phyloP scores from a whole-genome alignment of 1,284 basidiomycete species.

The Ustilago bromivora region DNA sequence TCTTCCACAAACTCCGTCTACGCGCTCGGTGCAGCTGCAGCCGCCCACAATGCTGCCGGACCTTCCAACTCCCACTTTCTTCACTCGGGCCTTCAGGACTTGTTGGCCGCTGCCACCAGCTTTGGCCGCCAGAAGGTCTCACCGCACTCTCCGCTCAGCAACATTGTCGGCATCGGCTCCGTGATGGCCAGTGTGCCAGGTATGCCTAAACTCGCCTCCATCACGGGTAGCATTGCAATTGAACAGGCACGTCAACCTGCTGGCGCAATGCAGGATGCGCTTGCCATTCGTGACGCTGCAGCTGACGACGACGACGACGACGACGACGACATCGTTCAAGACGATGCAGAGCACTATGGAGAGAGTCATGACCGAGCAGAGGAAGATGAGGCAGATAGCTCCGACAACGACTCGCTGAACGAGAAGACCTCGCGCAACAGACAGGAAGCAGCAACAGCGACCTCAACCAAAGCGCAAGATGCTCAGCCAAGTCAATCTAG shows the following conservation, averaged over 20 bases:
- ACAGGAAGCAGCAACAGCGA: not conserved
- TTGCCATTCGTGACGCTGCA: constrained; percentile 54
- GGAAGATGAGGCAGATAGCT: constrained; percentile 42
- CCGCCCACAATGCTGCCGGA: constrained; percentile 20
- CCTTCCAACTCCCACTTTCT: constrained; percentile 38
- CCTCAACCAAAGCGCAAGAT: constrained; percentile 6
- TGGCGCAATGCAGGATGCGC: constrained; percentile 51
- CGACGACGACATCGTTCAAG: constrained; percentile 34
- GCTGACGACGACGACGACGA: constrained; percentile 70
- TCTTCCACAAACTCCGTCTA: constrained; percentile 39
- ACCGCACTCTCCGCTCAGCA: constrained; percentile 73
- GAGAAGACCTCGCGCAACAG: constrained; percentile 15
- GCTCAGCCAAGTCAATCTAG: constrained; percentile 13
- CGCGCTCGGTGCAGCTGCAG: constrained; percentile 24
- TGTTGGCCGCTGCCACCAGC: constrained; percentile 64
- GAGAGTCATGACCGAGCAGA: constrained; percentile 25
- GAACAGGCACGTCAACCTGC: constrained; percentile 79
- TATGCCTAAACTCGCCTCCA: constrained; percentile 79
- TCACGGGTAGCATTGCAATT: constrained; percentile 85
- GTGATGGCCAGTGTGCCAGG: constrained; percentile 82
- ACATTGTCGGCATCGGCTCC: constrained; percentile 86
- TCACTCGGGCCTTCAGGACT: constrained; percentile 19
- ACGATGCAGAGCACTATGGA: constrained; percentile 18
- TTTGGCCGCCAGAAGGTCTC: constrained; percentile 47
- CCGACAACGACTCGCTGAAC: constrained; percentile 39